A percentile compares a stretch with the other conserved stretches of the same genome.
Evolutionary conservation across 192 early-diverging fungal genomes (phyloP).

Genomic region (Gaertneriomyces semiglobifer): DNA sequence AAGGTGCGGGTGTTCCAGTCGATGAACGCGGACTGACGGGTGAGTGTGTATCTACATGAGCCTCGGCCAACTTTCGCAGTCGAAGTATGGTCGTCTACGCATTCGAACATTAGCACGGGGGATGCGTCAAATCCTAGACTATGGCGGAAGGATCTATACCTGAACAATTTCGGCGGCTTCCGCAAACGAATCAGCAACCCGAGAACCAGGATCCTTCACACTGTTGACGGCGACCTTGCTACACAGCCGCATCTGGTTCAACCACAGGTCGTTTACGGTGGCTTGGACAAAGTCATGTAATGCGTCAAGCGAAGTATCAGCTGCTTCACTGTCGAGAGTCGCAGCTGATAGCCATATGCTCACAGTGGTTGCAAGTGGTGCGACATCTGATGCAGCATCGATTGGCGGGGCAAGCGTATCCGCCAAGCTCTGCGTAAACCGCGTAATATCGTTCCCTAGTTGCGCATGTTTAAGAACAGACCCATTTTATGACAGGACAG

Average conservation of each 20-base stretch:
- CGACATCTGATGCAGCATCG: too few species aligned
- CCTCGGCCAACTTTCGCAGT: too few species aligned
- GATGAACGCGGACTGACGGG: too few species aligned
- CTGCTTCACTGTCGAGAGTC: not conserved
- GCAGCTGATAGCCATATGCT: conserved; percentile 40
- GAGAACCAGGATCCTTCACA: conserved; percentile 37
- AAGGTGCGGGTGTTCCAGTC: too few species aligned
- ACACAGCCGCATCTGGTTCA: conserved; percentile 24
- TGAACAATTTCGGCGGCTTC: conserved; percentile 36
- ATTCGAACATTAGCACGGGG: too few species aligned
- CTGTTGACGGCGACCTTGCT: conserved; percentile 39
- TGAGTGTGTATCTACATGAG: too few species aligned
- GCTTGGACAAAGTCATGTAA: conserved; percentile 47
- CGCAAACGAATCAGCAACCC: conserved; percentile 14
- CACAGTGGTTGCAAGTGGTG: conserved; percentile 14
- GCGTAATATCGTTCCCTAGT: conserved; percentile 36
- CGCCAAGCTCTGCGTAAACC: conserved; percentile 33
- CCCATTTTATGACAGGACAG: not conserved
- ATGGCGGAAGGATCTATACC: conserved; percentile 8
- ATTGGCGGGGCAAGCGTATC: conserved; percentile 49
- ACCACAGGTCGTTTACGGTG: conserved; percentile 42
- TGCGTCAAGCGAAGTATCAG: conserved; percentile 7
- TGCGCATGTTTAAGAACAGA: not conserved
- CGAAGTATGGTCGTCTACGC: too few species aligned
- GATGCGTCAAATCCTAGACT: conserved; percentile 19